phyloP scores from a whole-genome alignment of 2,329 filamentous ascomycete species.

The Aspergillus pseudotamarii region DNA sequence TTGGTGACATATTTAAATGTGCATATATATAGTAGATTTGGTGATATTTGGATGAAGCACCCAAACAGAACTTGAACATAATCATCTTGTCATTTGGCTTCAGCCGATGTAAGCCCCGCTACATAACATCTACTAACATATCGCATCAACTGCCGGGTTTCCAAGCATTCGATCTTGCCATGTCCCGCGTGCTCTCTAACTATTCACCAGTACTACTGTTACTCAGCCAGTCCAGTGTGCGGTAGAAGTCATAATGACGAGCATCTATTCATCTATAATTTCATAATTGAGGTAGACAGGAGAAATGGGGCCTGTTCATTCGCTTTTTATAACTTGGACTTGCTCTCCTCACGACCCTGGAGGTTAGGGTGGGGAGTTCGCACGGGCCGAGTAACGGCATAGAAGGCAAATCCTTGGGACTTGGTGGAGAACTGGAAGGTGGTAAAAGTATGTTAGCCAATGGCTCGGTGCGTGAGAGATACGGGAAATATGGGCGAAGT shows the following conservation, averaged over 20 bases:
- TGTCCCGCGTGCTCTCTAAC: no score
- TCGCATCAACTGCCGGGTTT: no score
- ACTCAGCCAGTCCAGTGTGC: no score
- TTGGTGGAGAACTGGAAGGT: not conserved
- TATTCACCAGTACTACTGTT: no score
- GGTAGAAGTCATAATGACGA: not conserved
- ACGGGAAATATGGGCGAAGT: not conserved
- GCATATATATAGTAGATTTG: no score
- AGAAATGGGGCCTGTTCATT: not conserved
- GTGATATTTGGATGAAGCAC: no score
- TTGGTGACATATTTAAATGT: no score
- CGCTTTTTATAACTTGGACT: not conserved
- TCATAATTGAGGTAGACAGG: not conserved
- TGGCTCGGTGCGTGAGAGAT: not conserved
- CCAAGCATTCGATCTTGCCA: rapidly evolving
- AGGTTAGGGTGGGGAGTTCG: not conserved
- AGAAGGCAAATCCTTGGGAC: not conserved
- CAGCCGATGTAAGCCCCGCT: no score
- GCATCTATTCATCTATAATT: not conserved
- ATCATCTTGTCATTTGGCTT: no score
- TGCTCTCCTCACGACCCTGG: not conserved
- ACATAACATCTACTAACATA: no score
- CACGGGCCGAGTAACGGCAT: not conserved
- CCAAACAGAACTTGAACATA: no score
- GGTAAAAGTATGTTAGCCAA: not conserved